Evolutionary conservation across 257 asterid genomes (phyloP).

Genomic region (Penstemon barbatus): DNA sequence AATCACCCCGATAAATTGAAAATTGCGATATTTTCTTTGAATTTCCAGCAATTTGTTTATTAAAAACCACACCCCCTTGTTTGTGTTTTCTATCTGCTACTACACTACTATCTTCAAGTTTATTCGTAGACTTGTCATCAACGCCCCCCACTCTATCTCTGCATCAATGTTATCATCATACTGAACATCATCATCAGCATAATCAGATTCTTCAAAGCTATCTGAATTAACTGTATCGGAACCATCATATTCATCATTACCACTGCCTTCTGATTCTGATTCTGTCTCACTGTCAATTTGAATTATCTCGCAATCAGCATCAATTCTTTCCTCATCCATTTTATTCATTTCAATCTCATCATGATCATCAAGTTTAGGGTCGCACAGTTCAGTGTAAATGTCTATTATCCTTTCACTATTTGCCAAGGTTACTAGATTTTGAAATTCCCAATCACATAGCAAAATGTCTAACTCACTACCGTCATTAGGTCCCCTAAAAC

Average conservation of each 20-base stretch:
- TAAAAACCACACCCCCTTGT: no score
- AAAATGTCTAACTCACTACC: not conserved
- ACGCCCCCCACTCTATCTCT: constrained; percentile 4
- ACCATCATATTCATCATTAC: not conserved
- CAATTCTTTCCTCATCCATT: not conserved
- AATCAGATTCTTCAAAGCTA: not conserved
- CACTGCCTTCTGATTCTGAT: not conserved
- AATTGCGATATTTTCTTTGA: not conserved
- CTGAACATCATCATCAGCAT: not conserved
- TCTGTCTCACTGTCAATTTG: not conserved
- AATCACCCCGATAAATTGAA: not conserved
- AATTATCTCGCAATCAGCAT: not conserved
- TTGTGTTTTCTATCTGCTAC: not conserved
- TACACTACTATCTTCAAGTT: not conserved
- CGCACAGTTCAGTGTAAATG: not conserved
- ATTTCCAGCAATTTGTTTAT: no score
- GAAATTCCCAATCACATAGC: not conserved
- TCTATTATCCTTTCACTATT: not conserved
- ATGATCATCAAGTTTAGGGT: not conserved
- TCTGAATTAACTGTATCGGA: not conserved
- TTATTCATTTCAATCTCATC: not conserved
- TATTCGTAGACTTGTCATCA: not conserved
- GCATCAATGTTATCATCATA: not conserved
- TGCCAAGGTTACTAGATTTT: not conserved
- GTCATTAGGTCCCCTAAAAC: not conserved